Evolutionary conservation across 495 filamentous ascomycete species (phyloP).

Genomic region (Xanthoparmelia taractica): DNA sequence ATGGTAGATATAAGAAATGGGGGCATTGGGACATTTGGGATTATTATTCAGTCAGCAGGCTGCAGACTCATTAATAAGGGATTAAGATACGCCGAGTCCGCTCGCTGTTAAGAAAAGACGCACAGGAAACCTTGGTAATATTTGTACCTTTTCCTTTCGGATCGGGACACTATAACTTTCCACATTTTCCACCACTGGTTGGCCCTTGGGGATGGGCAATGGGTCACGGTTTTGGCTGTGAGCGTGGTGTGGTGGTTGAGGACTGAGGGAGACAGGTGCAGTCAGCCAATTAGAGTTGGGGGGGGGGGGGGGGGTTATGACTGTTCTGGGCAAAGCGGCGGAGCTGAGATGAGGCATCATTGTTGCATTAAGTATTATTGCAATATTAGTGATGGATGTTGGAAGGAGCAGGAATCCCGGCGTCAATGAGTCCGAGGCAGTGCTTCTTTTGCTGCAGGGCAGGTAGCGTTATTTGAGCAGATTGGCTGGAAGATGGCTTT

Average conservation of each 20-base stretch:
- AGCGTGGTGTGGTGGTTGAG: too few species aligned
- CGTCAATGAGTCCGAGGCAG: background rate
- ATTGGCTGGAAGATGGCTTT: background rate
- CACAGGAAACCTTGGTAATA: background rate
- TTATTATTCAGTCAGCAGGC: background rate
- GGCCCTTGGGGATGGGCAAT: too few species aligned
- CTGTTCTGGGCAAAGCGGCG: background rate
- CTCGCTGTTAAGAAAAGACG: background rate
- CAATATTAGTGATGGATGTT: background rate
- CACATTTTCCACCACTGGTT: too few species aligned
- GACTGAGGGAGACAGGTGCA: too few species aligned
- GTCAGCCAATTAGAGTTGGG: background rate
- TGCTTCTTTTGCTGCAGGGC: background rate
- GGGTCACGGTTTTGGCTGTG: too few species aligned
- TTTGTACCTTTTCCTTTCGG: background rate
- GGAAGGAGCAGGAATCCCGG: background rate
- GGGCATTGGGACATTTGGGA: too few species aligned
- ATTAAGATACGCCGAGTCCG: background rate
- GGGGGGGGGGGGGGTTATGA: background rate
- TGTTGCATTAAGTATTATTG: too few species aligned
- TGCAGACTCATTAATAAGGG: background rate
- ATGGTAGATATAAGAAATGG: background rate
- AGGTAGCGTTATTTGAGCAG: background rate
- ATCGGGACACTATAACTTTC: background rate
- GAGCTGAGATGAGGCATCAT: background rate